Percentiles rank a stretch among this genome's conserved stretches.
These are phyloP conservation scores for Pleurotus citrinopileatus DNA, from an alignment of 768 basidiomycete species.

Conservation along the genomic window DNA sequence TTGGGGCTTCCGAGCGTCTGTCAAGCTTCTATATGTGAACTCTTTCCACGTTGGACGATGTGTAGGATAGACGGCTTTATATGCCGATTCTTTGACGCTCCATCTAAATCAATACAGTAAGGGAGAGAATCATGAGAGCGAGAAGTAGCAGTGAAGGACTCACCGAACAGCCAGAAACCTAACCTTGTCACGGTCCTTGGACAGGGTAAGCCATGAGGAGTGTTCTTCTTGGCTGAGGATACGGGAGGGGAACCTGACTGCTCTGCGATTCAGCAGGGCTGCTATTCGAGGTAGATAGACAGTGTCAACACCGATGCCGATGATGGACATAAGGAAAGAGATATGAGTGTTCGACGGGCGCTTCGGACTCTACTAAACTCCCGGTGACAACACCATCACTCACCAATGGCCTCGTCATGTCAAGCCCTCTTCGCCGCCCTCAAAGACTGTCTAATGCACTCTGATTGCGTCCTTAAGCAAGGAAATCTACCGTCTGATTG, in stretches of 20 bases:
- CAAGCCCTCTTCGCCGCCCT: conserved; percentile 73
- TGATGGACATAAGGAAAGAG: conserved; percentile 48
- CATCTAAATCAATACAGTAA: conserved; percentile 45
- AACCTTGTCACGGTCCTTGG: conserved; percentile 20
- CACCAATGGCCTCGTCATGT: conserved; percentile 77
- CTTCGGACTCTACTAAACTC: too few relatives aligned
- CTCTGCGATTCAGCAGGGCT: conserved; percentile 48
- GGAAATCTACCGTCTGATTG: conserved; percentile 83
- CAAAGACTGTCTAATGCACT: conserved; percentile 79
- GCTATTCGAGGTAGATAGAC: conserved; percentile 66
- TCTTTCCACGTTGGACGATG: conserved; percentile 73
- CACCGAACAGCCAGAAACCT: conserved; percentile 76
- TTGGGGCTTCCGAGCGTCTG: conserved; percentile 30
- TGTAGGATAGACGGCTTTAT: conserved; percentile 76
- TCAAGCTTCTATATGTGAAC: conserved; percentile 44
- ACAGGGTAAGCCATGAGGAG: conserved; percentile 35
- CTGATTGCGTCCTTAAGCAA: conserved; percentile 84
- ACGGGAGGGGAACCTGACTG: conserved; percentile 48
- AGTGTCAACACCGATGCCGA: conserved; percentile 78
- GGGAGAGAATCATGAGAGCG: background rate
- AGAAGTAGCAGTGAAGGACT: conserved; percentile 18
- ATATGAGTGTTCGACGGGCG: background rate
- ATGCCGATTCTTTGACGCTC: conserved; percentile 83
- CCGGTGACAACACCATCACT: too few relatives aligned
- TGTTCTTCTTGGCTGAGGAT: conserved; percentile 59